Evolutionary conservation across 257 asterid species (phyloP).

Genomic region (Gentiana macrophylla): DNA sequence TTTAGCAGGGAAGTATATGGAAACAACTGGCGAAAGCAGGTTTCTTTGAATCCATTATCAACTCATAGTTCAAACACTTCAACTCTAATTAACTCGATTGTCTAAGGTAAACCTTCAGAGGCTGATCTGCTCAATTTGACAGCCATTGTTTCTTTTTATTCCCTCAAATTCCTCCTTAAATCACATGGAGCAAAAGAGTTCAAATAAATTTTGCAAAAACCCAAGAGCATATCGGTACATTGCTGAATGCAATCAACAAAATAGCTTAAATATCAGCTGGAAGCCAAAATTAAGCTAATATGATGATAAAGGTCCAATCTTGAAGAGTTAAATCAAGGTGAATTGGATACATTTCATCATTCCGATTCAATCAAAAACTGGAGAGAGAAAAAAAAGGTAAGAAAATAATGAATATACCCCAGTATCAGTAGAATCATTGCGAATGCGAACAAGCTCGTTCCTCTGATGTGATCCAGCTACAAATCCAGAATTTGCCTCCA

Average conservation of each 20-base stretch:
- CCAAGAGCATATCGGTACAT: neutral
- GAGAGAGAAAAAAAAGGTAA: neutral
- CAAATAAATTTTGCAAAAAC: neutral
- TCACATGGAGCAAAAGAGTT: neutral
- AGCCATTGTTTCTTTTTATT: neutral
- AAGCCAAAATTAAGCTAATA: slow-evolving; percentile 9
- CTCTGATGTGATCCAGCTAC: slow-evolving; percentile 86
- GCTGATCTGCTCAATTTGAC: neutral
- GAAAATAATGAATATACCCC: slow-evolving; percentile 40
- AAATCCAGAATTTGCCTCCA: slow-evolving; percentile 80
- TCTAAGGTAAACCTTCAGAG: neutral
- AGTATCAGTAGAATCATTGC: slow-evolving; percentile 62
- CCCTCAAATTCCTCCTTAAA: neutral
- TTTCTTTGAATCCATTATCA: neutral
- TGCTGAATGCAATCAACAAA: slow-evolving; percentile 2
- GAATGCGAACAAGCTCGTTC: slow-evolving; percentile 55
- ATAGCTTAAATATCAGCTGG: slow-evolving; percentile 6
- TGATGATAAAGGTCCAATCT: slow-evolving; percentile 11
- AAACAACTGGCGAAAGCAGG: neutral
- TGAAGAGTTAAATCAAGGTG: neutral
- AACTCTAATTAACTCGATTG: neutral
- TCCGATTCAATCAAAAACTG: slow-evolving; percentile 27
- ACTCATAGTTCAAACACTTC: neutral
- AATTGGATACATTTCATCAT: slow-evolving; percentile 3
- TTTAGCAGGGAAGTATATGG: neutral